These are phyloP conservation scores for Allomyces macrogynus DNA, from an alignment of 192 early-diverging fungal species.

Conservation along the genomic window DNA sequence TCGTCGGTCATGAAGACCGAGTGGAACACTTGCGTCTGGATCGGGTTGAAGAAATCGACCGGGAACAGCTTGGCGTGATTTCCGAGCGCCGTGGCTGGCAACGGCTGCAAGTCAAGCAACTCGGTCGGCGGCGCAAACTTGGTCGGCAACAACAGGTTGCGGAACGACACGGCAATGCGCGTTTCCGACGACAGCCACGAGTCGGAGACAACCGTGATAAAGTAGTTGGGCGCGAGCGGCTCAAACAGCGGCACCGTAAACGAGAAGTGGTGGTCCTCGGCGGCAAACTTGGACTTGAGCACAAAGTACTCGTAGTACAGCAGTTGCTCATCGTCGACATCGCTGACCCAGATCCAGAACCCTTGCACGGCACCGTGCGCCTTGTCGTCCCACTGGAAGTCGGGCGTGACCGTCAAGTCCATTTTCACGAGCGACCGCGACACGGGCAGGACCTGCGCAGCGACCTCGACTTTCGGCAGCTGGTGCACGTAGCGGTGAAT, in stretches of 20 bases:
- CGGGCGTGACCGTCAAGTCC: constrained; percentile 78
- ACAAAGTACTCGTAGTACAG: constrained; percentile 82
- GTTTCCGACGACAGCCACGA: constrained; percentile 89
- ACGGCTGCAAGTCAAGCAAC: constrained; percentile 78
- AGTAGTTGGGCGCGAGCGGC: constrained; percentile 90
- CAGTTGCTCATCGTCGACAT: constrained; percentile 75
- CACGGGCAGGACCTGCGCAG: constrained; percentile 79
- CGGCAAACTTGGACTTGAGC: constrained; percentile 60
- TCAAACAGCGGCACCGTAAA: constrained; percentile 85
- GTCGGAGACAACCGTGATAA: constrained; percentile 79
- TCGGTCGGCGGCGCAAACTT: constrained; percentile 88
- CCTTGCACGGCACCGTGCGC: constrained; percentile 61
- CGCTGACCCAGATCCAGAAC: constrained; percentile 91
- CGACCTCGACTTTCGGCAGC: constrained; percentile 80
- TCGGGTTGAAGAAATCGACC: constrained; percentile 64
- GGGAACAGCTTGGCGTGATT: constrained; percentile 7
- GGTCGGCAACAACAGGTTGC: constrained; percentile 75
- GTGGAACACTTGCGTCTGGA: constrained; percentile 92
- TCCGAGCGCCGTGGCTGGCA: constrained; percentile 56
- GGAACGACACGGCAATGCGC: constrained; percentile 77
- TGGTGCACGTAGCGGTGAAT: constrained; percentile 79
- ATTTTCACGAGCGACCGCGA: constrained; percentile 76
- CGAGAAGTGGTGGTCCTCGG: constrained; percentile 63
- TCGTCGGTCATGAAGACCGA: constrained; percentile 71
- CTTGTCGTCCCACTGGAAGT: constrained; percentile 85